phyloP scores from a whole-genome alignment of 169 alveolate genomes.

The Cryptosporidium felis region DNA sequence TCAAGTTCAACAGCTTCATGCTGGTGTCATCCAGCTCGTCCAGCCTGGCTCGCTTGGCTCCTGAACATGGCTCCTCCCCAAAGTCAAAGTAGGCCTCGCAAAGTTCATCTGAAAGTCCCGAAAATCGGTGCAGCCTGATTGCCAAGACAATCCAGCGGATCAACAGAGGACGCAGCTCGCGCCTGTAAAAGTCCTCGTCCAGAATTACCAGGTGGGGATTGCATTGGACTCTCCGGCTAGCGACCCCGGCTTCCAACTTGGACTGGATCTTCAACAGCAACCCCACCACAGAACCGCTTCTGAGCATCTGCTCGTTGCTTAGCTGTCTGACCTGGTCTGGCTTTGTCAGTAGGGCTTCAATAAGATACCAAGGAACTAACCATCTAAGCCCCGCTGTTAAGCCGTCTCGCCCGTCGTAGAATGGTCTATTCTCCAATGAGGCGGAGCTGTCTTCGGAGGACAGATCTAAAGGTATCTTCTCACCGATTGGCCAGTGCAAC shows the following conservation, averaged over 20 bases:
- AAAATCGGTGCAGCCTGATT: slow-evolving; percentile 21
- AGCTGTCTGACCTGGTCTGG: background rate
- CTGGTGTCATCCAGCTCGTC: slow-evolving; percentile 73
- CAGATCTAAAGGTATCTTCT: slow-evolving; percentile 75
- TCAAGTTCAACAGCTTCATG: slow-evolving; percentile 81
- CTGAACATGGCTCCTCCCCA: background rate
- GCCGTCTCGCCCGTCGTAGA: too few relatives aligned
- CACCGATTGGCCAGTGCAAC: slow-evolving; percentile 93
- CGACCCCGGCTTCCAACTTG: slow-evolving; percentile 71
- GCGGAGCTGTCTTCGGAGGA: background rate
- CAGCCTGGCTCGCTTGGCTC: background rate
- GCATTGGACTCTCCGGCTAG: slow-evolving; percentile 76
- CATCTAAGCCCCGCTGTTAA: slow-evolving; percentile 79
- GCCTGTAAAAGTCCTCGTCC: slow-evolving; percentile 75
- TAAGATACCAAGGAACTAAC: slow-evolving; percentile 86
- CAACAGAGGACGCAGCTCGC: slow-evolving; percentile 76
- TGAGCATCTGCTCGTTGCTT: slow-evolving; percentile 2
- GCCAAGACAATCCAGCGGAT: slow-evolving; percentile 76
- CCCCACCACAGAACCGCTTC: background rate
- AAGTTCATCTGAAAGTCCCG: slow-evolving; percentile 41
- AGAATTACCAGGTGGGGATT: slow-evolving; percentile 84
- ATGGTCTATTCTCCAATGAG: too few relatives aligned
- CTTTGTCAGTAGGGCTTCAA: slow-evolving; percentile 77
- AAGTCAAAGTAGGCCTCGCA: slow-evolving; percentile 2
- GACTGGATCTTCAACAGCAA: slow-evolving; percentile 5